A percentile compares a stretch with the other conserved stretches of the same genome.
These are phyloP conservation scores for Malus domestica DNA, from an alignment of 306 rosid species.

Conservation along the genomic window DNA sequence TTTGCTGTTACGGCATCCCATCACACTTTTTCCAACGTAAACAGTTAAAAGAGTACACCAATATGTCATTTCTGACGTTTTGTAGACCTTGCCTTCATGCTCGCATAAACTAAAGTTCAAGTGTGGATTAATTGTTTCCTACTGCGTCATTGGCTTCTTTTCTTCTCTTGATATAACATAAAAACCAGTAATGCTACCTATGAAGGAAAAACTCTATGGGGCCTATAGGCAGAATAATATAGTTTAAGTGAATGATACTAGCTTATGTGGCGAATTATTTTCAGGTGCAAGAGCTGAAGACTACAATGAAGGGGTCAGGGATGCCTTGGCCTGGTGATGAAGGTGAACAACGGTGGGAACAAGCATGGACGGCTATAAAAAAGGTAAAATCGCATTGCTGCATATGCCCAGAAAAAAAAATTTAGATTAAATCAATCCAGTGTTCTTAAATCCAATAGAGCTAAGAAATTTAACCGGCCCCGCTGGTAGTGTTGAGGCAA, in stretches of 20 bases:
- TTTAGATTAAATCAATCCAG: background rate
- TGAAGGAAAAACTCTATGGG: background rate
- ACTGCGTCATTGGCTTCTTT: background rate
- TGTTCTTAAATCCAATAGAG: background rate
- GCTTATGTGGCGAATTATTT: slow-evolving; percentile 18
- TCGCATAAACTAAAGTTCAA: background rate
- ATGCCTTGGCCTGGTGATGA: slow-evolving; percentile 99
- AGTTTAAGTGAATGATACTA: slow-evolving; percentile 9
- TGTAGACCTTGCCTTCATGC: background rate
- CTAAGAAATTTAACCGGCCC: background rate
- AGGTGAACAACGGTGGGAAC: slow-evolving; percentile 81
- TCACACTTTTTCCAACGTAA: background rate
- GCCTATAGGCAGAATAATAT: slow-evolving; percentile 13
- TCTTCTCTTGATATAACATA: background rate
- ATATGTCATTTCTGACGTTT: background rate
- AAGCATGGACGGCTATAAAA: slow-evolving; percentile 92
- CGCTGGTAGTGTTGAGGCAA: background rate
- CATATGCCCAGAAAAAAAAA: background rate
- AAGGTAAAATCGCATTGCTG: slow-evolving; percentile 44
- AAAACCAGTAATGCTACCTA: background rate
- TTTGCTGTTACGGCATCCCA: slow-evolving; percentile 2
- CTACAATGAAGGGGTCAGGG: slow-evolving; percentile 78
- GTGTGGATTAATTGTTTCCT: background rate
- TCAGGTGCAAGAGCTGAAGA: slow-evolving; percentile 83
- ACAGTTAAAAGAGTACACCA: background rate